phyloP scores from a whole-genome alignment of 768 basidiomycete species.

The Albatrellus ellisii region DNA sequence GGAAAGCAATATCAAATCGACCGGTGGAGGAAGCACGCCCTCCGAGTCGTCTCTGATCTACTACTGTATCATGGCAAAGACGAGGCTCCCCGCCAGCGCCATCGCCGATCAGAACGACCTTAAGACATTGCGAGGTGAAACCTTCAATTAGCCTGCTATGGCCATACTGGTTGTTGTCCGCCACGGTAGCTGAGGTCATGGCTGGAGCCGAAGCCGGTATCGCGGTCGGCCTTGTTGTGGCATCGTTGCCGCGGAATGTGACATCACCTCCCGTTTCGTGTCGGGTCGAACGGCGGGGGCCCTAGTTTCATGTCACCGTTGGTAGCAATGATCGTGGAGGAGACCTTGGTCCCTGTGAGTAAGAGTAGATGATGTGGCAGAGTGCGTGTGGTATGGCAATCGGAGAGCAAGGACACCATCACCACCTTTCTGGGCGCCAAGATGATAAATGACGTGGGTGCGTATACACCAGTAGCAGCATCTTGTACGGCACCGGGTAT shows the following conservation, averaged over 20 bases:
- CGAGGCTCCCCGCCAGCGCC: conserved; percentile 42
- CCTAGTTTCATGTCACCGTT: no score
- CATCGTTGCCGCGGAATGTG: no score
- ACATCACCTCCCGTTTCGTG: no score
- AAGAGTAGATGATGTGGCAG: background rate
- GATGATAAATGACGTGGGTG: conserved; percentile 25
- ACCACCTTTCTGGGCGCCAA: conserved; percentile 10
- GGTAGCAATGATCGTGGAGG: no score
- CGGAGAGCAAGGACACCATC: conserved; percentile 16
- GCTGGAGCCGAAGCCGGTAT: no score
- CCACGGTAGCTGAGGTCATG: no score
- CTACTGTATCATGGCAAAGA: conserved; percentile 37
- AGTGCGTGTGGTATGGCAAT: conserved; percentile 6
- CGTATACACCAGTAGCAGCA: conserved; percentile 37
- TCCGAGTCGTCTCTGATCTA: conserved; percentile 48
- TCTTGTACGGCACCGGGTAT: conserved; percentile 43
- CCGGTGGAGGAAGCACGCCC: conserved; percentile 28
- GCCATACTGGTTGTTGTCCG: no score
- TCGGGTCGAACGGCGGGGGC: no score
- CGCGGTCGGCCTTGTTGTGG: no score
- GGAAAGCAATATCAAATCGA: conserved; percentile 36
- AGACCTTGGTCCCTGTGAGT: background rate
- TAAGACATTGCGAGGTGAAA: conserved; percentile 10
- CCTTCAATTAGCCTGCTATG: conserved; percentile 3
- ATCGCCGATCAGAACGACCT: conserved; percentile 39